Percentiles rank a stretch among this genome's conserved stretches.
phyloP scores from a whole-genome alignment of 2,329 filamentous ascomycete genomes.

The Grosmannia serpens region DNA sequence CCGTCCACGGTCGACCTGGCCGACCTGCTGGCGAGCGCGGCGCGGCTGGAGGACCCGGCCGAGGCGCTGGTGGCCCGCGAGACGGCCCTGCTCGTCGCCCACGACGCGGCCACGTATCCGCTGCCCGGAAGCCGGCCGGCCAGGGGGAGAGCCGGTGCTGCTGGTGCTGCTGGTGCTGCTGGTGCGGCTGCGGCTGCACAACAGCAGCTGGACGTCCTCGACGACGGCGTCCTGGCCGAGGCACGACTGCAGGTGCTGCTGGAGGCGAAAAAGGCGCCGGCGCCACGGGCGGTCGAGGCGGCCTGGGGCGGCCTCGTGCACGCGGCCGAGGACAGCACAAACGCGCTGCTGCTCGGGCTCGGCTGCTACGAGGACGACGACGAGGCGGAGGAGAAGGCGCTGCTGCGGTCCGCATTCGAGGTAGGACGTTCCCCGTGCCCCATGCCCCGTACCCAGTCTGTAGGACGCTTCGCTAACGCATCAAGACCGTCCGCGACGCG shows the following conservation, averaged over 20 bases:
- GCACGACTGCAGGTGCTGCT: constrained; percentile 67
- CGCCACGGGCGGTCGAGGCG: constrained; percentile 37
- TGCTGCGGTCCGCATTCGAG: constrained; percentile 63
- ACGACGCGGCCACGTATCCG: constrained; percentile 68
- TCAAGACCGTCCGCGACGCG: constrained; percentile 57
- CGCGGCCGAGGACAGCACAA: constrained; percentile 13
- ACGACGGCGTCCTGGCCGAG: constrained; percentile 60
- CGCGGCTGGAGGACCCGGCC: constrained; percentile 49
- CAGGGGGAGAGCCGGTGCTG: no score
- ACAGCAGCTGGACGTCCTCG: constrained; percentile 43
- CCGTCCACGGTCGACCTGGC: constrained; percentile 62
- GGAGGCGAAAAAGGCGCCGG: constrained; percentile 46
- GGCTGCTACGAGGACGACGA: constrained; percentile 70
- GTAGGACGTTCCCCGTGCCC: constrained; percentile 25
- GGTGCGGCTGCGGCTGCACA: constrained; percentile 27
- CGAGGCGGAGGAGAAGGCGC: constrained; percentile 45
- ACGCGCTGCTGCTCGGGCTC: constrained; percentile 61
- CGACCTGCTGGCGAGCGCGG: constrained; percentile 52
- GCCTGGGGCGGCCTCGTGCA: constrained; percentile 31
- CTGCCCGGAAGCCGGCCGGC: constrained; percentile 54
- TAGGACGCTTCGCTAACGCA: constrained; percentile 1
- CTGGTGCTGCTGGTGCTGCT: no score
- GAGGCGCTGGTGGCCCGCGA: constrained; percentile 63
- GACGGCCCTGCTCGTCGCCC: constrained; percentile 65
- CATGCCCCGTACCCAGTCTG: not conserved